Conservation (phyloP, 176 grass and related monocot genomes). For the Eleusine coracana region DNA sequence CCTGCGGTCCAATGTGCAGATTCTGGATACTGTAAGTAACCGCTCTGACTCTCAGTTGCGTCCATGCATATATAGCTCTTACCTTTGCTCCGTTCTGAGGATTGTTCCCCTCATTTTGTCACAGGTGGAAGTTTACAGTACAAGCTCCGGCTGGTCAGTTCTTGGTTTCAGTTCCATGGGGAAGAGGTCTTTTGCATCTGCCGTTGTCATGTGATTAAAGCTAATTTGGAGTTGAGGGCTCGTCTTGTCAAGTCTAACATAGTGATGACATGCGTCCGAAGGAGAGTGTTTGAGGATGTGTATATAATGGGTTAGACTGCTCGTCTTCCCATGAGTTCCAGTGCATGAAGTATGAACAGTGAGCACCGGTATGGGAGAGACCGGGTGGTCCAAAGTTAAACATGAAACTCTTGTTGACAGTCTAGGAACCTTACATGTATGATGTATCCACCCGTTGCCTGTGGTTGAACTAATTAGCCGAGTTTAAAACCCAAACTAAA, state of each 20-base stretch:
- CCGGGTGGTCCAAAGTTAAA: background rate
- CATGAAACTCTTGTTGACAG: background rate
- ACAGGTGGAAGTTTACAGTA: constrained; percentile 74
- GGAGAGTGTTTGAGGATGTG: background rate
- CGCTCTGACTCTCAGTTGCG: background rate
- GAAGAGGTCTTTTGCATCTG: constrained; percentile 75
- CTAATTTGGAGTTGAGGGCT: background rate
- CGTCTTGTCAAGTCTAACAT: constrained; percentile 4
- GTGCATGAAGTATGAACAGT: background rate
- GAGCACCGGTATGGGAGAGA: background rate
- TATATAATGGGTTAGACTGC: background rate
- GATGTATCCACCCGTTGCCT: background rate
- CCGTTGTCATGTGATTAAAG: constrained; percentile 48
- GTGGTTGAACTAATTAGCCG: background rate
- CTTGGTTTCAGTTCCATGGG: constrained; percentile 52
- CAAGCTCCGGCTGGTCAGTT: constrained; percentile 54
- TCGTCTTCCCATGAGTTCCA: background rate
- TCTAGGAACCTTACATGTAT: background rate
- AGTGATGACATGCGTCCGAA: background rate
- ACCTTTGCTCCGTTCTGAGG: constrained; percentile 1
- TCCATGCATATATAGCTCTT: background rate
- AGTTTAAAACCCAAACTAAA: background rate
- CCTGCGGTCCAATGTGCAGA: constrained; percentile 43
- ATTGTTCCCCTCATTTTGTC: constrained; percentile 19
- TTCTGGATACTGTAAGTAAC: constrained; percentile 68